These are phyloP conservation scores for Hura crepitans DNA, from an alignment of 441 rosid genomes.

Conservation along the genomic window DNA sequence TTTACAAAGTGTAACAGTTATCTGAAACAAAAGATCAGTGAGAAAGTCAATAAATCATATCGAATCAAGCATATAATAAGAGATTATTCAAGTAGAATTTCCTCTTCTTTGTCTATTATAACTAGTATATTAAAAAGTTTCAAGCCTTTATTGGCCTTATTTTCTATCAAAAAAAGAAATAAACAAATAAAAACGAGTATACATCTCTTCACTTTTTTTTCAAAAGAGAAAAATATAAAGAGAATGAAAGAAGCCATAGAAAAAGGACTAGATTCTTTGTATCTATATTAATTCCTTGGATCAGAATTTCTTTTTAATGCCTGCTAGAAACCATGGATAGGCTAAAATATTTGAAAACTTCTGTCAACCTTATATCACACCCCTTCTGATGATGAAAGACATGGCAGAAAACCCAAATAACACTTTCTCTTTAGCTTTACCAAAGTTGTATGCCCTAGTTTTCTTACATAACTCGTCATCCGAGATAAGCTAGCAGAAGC, in stretches of 20 bases:
- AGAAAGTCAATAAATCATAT: neutral
- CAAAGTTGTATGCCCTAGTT: neutral
- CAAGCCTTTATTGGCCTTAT: slow-evolving; percentile 11
- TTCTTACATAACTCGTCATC: neutral
- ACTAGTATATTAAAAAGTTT: neutral
- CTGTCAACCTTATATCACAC: neutral
- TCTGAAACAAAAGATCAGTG: neutral
- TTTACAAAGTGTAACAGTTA: neutral
- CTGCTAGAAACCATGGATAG: neutral
- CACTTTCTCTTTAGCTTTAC: neutral
- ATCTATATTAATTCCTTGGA: slow-evolving; percentile 3
- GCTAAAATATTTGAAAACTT: neutral
- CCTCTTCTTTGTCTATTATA: neutral
- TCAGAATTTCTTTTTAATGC: neutral
- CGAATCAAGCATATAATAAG: neutral
- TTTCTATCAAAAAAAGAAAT: neutral
- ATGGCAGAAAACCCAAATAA: neutral
- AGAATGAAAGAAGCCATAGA: neutral
- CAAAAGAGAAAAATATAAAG: neutral
- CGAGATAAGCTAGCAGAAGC: neutral
- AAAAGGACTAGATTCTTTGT: neutral
- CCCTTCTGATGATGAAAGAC: neutral
- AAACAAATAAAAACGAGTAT: no score
- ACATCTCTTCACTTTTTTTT: neutral
- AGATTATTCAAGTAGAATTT: neutral